Evolutionary conservation across 2,329 filamentous ascomycete species (phyloP).

Genomic region (Annulohypoxylon truncatum): DNA sequence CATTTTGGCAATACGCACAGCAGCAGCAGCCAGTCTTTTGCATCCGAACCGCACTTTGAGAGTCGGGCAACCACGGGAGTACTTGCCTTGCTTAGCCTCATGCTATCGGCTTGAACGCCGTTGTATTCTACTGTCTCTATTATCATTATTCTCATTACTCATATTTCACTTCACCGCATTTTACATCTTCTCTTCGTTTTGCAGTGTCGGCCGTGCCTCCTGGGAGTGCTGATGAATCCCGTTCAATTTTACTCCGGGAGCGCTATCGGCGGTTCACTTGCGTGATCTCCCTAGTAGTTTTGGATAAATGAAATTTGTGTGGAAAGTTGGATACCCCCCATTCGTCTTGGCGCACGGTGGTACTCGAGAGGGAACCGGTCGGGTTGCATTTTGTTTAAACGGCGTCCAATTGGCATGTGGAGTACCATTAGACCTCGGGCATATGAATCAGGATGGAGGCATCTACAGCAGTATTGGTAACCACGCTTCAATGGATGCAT

Average conservation of each 20-base stretch:
- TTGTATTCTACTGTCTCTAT: background rate
- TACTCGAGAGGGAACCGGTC: constrained; percentile 14
- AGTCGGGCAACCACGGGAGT: constrained; percentile 16
- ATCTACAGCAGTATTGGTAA: constrained; percentile 27
- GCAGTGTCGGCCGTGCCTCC: background rate
- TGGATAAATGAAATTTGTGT: constrained; percentile 24
- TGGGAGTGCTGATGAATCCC: background rate
- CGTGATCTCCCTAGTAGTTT: constrained; percentile 26
- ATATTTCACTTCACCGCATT: background rate
- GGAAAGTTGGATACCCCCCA: constrained; percentile 34
- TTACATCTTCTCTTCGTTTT: background rate
- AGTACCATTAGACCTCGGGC: constrained; percentile 33
- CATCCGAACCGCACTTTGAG: constrained; percentile 6
- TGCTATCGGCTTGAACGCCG: constrained; percentile 5
- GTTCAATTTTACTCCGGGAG: background rate
- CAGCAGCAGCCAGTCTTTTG: constrained; percentile 3
- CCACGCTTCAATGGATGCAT: constrained; percentile 13
- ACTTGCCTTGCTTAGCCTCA: constrained; percentile 13
- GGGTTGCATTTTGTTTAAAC: constrained; percentile 32
- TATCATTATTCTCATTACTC: background rate
- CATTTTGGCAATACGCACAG: constrained; percentile 17
- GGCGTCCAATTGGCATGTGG: constrained; percentile 35
- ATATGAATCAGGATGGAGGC: constrained; percentile 15
- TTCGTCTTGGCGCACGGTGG: constrained; percentile 28
- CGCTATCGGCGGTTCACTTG: constrained; percentile 11